These are phyloP conservation scores for Colletotrichum noveboracense DNA, from an alignment of 2,329 filamentous ascomycete genomes.

Conservation along the genomic window DNA sequence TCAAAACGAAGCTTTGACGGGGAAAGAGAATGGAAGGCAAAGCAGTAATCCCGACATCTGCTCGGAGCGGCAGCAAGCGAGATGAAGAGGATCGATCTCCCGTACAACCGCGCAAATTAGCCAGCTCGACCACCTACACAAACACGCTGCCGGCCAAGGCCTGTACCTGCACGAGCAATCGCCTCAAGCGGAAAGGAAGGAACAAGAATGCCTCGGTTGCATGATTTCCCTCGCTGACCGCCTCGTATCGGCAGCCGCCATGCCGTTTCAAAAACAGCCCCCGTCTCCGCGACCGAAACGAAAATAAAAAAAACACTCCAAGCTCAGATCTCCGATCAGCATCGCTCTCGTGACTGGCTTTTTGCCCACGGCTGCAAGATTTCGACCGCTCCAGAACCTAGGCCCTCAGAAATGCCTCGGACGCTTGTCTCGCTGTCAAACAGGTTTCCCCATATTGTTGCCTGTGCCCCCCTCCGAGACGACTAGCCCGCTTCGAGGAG, in stretches of 20 bases:
- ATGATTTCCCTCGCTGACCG: neutral
- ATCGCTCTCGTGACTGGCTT: neutral
- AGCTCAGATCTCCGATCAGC: neutral
- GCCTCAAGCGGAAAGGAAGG: neutral
- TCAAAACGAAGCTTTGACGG: neutral
- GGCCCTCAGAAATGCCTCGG: neutral
- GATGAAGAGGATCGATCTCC: neutral
- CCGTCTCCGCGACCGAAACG: neutral
- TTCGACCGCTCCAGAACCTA: slow-evolving; percentile 9
- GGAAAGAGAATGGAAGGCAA: neutral
- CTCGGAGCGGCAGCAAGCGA: neutral
- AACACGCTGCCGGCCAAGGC: neutral
- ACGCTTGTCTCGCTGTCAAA: neutral
- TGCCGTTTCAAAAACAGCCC: slow-evolving; percentile 8
- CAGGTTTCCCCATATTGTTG: neutral
- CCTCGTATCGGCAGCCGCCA: neutral
- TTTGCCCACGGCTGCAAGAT: neutral
- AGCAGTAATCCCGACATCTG: neutral
- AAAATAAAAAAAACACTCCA: neutral
- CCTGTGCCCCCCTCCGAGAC: neutral
- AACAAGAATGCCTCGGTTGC: neutral
- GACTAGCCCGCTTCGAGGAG: neutral
- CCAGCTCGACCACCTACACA: neutral
- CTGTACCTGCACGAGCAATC: neutral
- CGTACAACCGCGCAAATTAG: neutral